Base-by-base conservation (phyloP, 306 rosid genomes). In the Trichosanthes cucumerina region DNA sequence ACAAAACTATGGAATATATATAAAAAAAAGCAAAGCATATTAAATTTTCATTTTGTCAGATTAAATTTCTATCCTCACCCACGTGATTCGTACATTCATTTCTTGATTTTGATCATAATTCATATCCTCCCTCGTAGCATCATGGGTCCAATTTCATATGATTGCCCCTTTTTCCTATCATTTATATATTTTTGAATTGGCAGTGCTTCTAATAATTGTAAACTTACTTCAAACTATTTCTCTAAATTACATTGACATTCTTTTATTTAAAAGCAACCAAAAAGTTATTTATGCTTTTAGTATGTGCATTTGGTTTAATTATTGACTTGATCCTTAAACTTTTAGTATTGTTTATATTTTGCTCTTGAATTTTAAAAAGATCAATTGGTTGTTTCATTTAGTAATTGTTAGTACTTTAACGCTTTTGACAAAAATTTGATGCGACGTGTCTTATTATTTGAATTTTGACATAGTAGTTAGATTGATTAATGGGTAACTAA, bases 121-220 rank as follows among this genome's bases (percentile, higher is more conserved):
- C 28, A 74, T 49, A 49, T 49, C 39, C 14, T 72, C 41, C 43
- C 12, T 47, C 14, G 59, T 43, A 73, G 44, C 60, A 49, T 1
- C 11, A 47, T 72, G 77, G 77, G 77, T 28, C 77, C 77, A 72
- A 24, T 72, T 72, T 15, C 58, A 28, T 73, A 49, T 47, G 18
- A 47, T 46, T 72, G 38, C 6, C 21, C 6, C 21, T 9, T 18
- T 66, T 66, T 9, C 12, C 3, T 31, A 4, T 33, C 13, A 14
- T 13, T 3, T 36, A 4, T 36, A 36, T 36, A 36, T 36, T 28
- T 28, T 28, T 28, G 33, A 28, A 28, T 54, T 54, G 26, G n/a
- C 26, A 62, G 5, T 10, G 63, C 15, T 58, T 24, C 24, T 23
- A 28, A 58, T 58, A 10, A 58, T 58, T 24, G 34, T 16, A 58